These are phyloP conservation scores for Viola odorata DNA, from an alignment of 345 rosid genomes.

Conservation along the genomic window DNA sequence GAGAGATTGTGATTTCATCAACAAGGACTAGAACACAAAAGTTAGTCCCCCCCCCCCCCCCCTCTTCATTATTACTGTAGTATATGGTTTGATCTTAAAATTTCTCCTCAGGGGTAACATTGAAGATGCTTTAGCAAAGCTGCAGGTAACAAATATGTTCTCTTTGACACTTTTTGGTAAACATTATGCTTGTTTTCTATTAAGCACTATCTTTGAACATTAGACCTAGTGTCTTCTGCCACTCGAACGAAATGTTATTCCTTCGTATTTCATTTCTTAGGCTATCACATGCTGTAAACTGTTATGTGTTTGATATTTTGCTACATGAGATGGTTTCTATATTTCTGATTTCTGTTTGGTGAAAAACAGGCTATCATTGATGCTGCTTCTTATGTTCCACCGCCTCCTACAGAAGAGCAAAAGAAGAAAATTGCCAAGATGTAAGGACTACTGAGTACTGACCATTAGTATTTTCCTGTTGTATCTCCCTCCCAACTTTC, in stretches of 20 bases:
- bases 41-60: slow-evolving; percentile 31
- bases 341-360: slow-evolving; percentile 1
- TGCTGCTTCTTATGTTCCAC: slow-evolving; percentile 90
- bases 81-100: slow-evolving; percentile 12
- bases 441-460: slow-evolving; percentile 32
- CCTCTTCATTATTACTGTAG: not conserved
- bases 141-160: slow-evolving; percentile 53
- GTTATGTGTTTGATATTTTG: not conserved
- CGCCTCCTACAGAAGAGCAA: slow-evolving; percentile 97
- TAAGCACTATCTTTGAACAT: not conserved
- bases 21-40: slow-evolving; percentile 92
- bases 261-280: not conserved
- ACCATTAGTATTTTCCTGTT: not conserved
- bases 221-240: not conserved
- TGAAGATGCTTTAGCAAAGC: slow-evolving; percentile 76
- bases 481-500: slow-evolving; percentile 2
- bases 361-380: slow-evolving; percentile 70
- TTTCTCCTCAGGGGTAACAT: slow-evolving; percentile 70
- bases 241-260: not conserved
- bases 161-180: not conserved
- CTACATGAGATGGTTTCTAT: not conserved
- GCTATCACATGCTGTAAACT: not conserved
- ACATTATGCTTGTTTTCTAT: not conserved
- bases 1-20: slow-evolving; percentile 90
- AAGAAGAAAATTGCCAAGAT: slow-evolving; percentile 83